Percentiles rank a stretch among this genome's conserved stretches.
phyloP scores from a whole-genome alignment of 306 rosid species.

The Biancaea sappan region DNA sequence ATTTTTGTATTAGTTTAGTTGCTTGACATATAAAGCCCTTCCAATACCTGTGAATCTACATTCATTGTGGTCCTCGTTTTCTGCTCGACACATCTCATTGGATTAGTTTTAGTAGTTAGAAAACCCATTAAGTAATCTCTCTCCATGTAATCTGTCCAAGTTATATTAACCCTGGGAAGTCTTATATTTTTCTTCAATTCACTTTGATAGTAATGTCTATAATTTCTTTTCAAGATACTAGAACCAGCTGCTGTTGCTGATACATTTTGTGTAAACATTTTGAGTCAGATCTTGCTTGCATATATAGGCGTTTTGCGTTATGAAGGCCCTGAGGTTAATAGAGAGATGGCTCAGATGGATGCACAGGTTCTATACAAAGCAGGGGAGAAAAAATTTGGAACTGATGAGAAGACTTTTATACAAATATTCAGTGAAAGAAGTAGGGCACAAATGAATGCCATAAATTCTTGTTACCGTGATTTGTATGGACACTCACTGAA shows the following conservation, averaged over 20 bases:
- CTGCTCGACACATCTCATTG: conserved; percentile 1
- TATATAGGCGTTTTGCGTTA: conserved; percentile 55
- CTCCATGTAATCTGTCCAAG: conserved; percentile 7
- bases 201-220: no score
- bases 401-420: conserved; percentile 62
- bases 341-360: conserved; percentile 45
- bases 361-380: conserved; percentile 50
- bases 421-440: conserved; percentile 64
- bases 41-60: background rate
- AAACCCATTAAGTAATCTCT: background rate
- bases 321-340: conserved; percentile 73
- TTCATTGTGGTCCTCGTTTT: background rate
- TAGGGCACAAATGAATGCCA: conserved; percentile 68
- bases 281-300: conserved; percentile 65
- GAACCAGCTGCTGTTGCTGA: conserved; percentile 20
- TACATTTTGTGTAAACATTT: background rate
- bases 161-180: no score
- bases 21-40: background rate
- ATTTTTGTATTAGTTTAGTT: background rate
- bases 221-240: conserved; percentile 11
- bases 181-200: no score
- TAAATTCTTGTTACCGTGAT: conserved; percentile 48
- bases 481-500: conserved; percentile 57
- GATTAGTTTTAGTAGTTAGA: background rate
- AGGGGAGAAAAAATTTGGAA: conserved; percentile 57